A percentile compares a stretch with the other conserved stretches of the same genome.
These are phyloP conservation scores for Immersiella caudata DNA, from an alignment of 495 filamentous ascomycete species.

Conservation along the genomic window DNA sequence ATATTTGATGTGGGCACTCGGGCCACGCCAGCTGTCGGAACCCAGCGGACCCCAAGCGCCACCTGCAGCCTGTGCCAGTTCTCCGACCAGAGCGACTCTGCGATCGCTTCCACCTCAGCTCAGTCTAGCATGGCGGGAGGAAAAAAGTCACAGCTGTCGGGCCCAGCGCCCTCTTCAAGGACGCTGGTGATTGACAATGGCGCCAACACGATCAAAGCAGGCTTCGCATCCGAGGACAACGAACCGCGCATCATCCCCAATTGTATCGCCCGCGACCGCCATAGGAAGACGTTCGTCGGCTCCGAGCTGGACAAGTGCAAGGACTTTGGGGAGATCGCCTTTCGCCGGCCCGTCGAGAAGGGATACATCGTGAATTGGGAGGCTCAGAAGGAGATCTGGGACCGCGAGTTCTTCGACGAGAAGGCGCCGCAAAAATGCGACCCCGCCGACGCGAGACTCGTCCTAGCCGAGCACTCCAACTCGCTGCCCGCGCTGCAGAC, in stretches of 20 bases:
- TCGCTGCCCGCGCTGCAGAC: conserved; percentile 75
- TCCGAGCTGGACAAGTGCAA: conserved; percentile 77
- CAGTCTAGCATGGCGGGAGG: conserved; percentile 48
- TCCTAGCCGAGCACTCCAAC: conserved; percentile 93
- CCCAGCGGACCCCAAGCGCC: not conserved
- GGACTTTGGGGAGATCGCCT: conserved; percentile 87
- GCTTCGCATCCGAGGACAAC: conserved; percentile 63
- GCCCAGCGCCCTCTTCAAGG: conserved; percentile 55
- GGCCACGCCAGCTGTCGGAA: not conserved
- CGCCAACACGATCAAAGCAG: conserved; percentile 90
- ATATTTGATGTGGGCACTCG: not conserved
- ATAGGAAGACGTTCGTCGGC: conserved; percentile 75
- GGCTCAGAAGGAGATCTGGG: conserved; percentile 94
- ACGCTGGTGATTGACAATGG: conserved; percentile 95
- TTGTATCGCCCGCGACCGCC: conserved; percentile 80
- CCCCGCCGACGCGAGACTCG: conserved; percentile 76
- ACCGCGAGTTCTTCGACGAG: conserved; percentile 80
- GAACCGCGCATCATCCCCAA: conserved; percentile 80
- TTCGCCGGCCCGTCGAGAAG: conserved; percentile 91
- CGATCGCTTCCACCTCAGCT: too few relatives aligned
- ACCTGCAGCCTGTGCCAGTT: not conserved
- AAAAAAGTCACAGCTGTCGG: conserved; percentile 43
- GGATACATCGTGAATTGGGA: conserved; percentile 98
- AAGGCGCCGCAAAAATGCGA: conserved; percentile 69
- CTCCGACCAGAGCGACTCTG: too few relatives aligned